A percentile compares a stretch with the other conserved stretches of the same genome.
Conservation (phyloP, 345 rosid species). For the Balakata baccata region DNA sequence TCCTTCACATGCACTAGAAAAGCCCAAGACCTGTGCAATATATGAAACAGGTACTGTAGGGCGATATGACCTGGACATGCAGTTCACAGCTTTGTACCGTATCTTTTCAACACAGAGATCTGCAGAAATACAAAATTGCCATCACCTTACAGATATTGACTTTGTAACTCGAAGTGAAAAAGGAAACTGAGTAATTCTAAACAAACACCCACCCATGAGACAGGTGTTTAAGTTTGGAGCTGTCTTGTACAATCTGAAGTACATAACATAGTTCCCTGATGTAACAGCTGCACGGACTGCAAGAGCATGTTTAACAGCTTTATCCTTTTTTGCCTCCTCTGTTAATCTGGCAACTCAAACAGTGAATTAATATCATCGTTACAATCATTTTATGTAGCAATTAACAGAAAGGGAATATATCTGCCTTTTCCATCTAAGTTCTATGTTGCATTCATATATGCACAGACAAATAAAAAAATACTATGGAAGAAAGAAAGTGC, state of each 20-base stretch:
- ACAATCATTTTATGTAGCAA: not conserved
- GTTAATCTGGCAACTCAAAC: conserved; percentile 56
- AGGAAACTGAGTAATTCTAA: not conserved
- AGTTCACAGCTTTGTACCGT: conserved; percentile 84
- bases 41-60: conserved; percentile 80
- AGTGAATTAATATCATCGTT: conserved; percentile 8
- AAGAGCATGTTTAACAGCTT: conserved; percentile 91
- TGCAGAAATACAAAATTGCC: conserved; percentile 28
- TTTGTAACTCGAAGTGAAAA: not conserved
- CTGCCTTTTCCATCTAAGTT: not conserved
- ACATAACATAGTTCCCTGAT: conserved; percentile 80
- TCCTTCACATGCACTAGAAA: conserved; percentile 47
- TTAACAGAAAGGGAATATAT: no score
- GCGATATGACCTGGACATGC: conserved; percentile 88
- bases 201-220: conserved; percentile 72
- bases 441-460: not conserved
- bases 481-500: not conserved
- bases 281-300: conserved; percentile 92
- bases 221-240: conserved; percentile 88
- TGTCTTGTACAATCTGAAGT: conserved; percentile 75
- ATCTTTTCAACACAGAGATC: conserved; percentile 91
- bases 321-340: conserved; percentile 58
- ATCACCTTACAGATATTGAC: not conserved
- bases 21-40: conserved; percentile 71
- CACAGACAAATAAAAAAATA: not conserved